Percentiles rank a stretch among this genome's conserved stretches.
Evolutionary conservation across 2,329 filamentous ascomycete genomes (phyloP).

Genomic region (Alternaria ethzedia): DNA sequence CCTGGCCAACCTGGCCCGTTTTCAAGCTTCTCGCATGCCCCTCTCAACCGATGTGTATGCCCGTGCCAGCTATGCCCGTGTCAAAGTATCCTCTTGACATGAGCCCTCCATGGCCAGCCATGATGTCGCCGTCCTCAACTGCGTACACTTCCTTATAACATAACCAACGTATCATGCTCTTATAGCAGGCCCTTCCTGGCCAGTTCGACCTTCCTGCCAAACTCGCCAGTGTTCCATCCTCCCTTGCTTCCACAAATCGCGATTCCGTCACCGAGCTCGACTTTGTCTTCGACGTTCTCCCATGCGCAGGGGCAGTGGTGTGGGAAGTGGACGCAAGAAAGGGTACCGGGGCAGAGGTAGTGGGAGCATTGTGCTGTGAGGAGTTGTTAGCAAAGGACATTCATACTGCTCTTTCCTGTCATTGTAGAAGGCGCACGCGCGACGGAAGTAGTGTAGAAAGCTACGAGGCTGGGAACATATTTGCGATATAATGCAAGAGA

Average conservation of each 20-base stretch:
- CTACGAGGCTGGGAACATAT: background rate
- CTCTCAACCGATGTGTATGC: background rate
- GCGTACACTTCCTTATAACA: background rate
- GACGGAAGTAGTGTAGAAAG: background rate
- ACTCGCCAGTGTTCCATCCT: constrained; percentile 74
- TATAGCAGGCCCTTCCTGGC: constrained; percentile 78
- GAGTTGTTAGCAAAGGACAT: background rate
- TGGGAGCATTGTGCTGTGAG: constrained; percentile 82
- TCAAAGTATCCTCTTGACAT: background rate
- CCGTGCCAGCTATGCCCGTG: background rate
- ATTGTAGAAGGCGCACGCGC: background rate
- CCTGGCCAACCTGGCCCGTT: background rate
- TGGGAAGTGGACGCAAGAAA: constrained; percentile 94
- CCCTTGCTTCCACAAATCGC: constrained; percentile 77
- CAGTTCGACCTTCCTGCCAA: constrained; percentile 76
- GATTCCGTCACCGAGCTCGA: constrained; percentile 75
- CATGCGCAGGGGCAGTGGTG: constrained; percentile 96
- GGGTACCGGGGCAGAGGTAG: constrained; percentile 92
- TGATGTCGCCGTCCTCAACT: background rate
- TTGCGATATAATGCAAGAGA: background rate
- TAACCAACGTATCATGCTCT: background rate
- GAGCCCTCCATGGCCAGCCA: background rate
- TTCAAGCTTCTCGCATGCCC: background rate
- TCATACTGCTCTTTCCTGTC: too few relatives aligned
- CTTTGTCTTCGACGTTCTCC: constrained; percentile 67